A percentile compares a stretch with the other conserved stretches of the same genome.
phyloP scores from a whole-genome alignment of 2,329 filamentous ascomycete species.

The Talaromyces amestolkiae region DNA sequence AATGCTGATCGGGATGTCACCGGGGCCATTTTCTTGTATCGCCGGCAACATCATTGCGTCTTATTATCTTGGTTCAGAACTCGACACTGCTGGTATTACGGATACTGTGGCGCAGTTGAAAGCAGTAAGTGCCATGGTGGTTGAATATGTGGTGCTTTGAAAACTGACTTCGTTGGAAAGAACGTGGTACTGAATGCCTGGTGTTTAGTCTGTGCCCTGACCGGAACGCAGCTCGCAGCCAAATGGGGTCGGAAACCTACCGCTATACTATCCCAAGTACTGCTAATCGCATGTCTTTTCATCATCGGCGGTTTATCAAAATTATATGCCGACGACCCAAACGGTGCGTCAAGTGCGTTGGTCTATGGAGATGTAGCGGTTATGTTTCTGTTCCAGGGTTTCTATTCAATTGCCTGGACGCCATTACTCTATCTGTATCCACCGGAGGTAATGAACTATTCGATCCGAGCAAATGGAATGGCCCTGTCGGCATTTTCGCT shows the following conservation, averaged over 20 bases:
- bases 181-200: slow-evolving; percentile 55
- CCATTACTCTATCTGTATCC: slow-evolving; percentile 51
- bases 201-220: slow-evolving; percentile 45
- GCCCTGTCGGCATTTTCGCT: slow-evolving; percentile 35
- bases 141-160: not conserved
- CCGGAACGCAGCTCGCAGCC: slow-evolving; percentile 46
- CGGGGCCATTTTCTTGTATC: slow-evolving; percentile 35
- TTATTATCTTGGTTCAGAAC: slow-evolving; percentile 44
- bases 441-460: slow-evolving; percentile 51
- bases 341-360: slow-evolving; percentile 24
- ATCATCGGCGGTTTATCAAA: slow-evolving; percentile 54
- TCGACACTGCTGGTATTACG: slow-evolving; percentile 49
- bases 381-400: slow-evolving; percentile 55
- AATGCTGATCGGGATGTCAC: slow-evolving; percentile 40
- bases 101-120: slow-evolving; percentile 44
- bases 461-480: slow-evolving; percentile 50
- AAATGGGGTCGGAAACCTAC: slow-evolving; percentile 47
- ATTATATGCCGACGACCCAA: slow-evolving; percentile 27
- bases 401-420: slow-evolving; percentile 53
- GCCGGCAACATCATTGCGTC: slow-evolving; percentile 44
- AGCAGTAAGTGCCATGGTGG: slow-evolving; percentile 22
- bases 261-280: slow-evolving; percentile 39
- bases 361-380: slow-evolving; percentile 48
- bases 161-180: slow-evolving; percentile 10
- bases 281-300: slow-evolving; percentile 43